Conservation (phyloP, 345 rosid genomes). For the Rhodamnia rubescens region DNA sequence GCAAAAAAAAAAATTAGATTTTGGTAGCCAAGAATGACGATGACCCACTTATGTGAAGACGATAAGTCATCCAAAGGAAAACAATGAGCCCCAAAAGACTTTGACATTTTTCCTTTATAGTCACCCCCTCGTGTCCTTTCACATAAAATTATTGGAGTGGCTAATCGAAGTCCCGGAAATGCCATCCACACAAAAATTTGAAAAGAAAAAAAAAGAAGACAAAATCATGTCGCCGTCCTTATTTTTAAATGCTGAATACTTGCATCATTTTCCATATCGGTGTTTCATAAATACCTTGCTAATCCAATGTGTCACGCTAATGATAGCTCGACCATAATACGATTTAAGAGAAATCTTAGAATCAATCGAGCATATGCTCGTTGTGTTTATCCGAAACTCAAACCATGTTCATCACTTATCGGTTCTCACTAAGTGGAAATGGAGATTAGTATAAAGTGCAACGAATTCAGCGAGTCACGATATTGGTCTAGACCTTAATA, state of each 20-base stretch:
- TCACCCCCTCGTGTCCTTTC: no score
- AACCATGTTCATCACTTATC: background rate
- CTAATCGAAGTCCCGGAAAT: no score
- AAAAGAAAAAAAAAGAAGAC: no score
- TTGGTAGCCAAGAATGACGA: no score
- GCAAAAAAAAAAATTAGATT: no score
- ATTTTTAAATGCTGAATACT: background rate
- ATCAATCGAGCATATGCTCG: background rate
- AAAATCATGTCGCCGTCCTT: background rate
- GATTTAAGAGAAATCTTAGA: background rate
- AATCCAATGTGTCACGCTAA: background rate
- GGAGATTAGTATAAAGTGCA: background rate
- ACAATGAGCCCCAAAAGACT: no score
- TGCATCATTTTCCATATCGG: background rate
- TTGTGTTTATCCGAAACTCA: background rate
- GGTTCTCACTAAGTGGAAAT: background rate
- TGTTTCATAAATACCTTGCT: background rate
- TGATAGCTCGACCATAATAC: background rate
- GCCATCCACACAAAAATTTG: no score
- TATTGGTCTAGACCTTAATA: background rate
- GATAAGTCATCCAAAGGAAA: no score
- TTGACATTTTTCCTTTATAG: no score
- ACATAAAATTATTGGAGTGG: no score
- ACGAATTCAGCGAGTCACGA: background rate
- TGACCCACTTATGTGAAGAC: no score